Conservation (phyloP, 148 eudicot species). For the Chenopodium suecicum region DNA sequence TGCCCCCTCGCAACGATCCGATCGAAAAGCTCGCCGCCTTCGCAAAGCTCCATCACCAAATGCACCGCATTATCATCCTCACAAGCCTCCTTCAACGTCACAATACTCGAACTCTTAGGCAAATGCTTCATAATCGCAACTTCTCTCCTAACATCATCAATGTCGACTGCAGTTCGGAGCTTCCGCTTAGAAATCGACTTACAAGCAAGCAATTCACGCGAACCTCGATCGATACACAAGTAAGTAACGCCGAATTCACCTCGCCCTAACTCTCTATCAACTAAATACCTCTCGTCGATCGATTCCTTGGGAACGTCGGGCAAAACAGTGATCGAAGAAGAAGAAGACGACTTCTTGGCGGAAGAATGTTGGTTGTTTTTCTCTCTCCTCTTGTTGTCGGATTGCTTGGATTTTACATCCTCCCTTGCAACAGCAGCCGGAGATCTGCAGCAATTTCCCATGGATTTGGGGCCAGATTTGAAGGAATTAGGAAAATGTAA, state of each 20-base stretch:
- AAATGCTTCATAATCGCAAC: constrained; percentile 93
- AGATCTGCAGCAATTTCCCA: constrained; percentile 99
- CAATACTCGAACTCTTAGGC: constrained; percentile 69
- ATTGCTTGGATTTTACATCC: constrained; percentile 65
- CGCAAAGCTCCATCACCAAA: constrained; percentile 96
- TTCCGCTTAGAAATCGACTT: constrained; percentile 93
- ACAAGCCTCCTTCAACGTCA: constrained; percentile 76
- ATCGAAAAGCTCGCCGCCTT: constrained; percentile 94
- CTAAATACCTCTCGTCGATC: constrained; percentile 72
- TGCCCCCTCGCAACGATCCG: constrained; percentile 91
- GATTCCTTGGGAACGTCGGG: constrained; percentile 46
- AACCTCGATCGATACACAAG: constrained; percentile 56
- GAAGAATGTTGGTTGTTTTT: constrained; percentile 22
- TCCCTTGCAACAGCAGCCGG: constrained; percentile 90
- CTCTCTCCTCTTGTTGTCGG: constrained; percentile 39
- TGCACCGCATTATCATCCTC: constrained; percentile 98
- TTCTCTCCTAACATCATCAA: constrained; percentile 88
- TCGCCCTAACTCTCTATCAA: constrained; percentile 75
- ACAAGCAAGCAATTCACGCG: constrained; percentile 69
- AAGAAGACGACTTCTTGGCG: constrained; percentile 24
- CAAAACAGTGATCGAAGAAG: constrained; percentile 45
- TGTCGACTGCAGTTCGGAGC: constrained; percentile 77
- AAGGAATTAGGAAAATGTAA: background rate
- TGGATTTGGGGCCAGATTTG: constrained; percentile 33
- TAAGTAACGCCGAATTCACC: constrained; percentile 94